Evolutionary conservation across 2,329 filamentous ascomycete genomes (phyloP).

Genomic region (Cercospora sp.): DNA sequence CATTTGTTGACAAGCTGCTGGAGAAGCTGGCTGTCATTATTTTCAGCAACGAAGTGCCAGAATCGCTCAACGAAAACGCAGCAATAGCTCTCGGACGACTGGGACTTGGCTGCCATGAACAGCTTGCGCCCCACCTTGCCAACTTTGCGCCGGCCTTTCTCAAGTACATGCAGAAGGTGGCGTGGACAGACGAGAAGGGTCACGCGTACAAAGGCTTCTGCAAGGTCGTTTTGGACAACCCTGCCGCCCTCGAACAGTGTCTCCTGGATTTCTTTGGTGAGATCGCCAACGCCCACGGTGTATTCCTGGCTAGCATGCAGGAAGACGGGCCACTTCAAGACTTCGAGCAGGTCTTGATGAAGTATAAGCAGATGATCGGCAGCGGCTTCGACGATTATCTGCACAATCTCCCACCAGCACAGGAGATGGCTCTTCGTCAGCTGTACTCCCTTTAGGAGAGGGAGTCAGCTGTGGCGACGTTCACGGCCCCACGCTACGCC

Average conservation of each 20-base stretch:
- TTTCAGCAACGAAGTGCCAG: slow-evolving; percentile 78
- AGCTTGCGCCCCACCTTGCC: slow-evolving; percentile 74
- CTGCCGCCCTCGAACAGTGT: slow-evolving; percentile 85
- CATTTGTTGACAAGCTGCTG: slow-evolving; percentile 75
- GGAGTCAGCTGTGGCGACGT: slow-evolving; percentile 20
- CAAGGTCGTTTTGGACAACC: slow-evolving; percentile 79
- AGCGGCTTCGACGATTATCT: slow-evolving; percentile 56
- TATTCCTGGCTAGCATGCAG: slow-evolving; percentile 61
- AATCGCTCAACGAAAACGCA: slow-evolving; percentile 87
- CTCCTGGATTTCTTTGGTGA: slow-evolving; percentile 78
- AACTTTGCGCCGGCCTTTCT: slow-evolving; percentile 83
- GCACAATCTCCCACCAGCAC: slow-evolving; percentile 45
- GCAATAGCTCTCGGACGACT: slow-evolving; percentile 88
- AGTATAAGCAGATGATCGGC: slow-evolving; percentile 56
- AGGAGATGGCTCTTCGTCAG: slow-evolving; percentile 47
- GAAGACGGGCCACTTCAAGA: slow-evolving; percentile 63
- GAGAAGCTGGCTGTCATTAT: slow-evolving; percentile 78
- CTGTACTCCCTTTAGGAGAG: slow-evolving; percentile 44
- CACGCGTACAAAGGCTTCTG: slow-evolving; percentile 91
- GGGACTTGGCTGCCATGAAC: slow-evolving; percentile 73
- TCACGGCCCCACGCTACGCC: slow-evolving; percentile 5
- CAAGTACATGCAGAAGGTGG: slow-evolving; percentile 76
- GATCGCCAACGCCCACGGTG: slow-evolving; percentile 68
- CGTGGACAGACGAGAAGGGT: slow-evolving; percentile 89
- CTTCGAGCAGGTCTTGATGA: slow-evolving; percentile 63